Evolutionary conservation across 2,329 filamentous ascomycete genomes (phyloP), one percentile per base, ranked within the genome.

Genomic region (Emericellopsis cladophorae): DNA sequence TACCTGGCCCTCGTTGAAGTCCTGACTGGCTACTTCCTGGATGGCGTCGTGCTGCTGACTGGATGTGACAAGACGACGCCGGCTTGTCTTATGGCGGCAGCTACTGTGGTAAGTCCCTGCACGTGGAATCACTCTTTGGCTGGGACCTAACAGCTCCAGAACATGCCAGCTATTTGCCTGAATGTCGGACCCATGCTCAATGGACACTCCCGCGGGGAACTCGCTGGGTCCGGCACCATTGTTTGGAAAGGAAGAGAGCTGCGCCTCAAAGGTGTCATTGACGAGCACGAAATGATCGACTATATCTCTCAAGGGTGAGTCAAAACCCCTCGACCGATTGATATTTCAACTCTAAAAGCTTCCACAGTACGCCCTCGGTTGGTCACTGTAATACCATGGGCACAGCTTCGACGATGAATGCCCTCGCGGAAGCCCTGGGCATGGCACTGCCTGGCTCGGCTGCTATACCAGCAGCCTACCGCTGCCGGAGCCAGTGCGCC

Each of bases 301-400:
- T 65, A 68, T 49, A 58, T 70, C 4, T 43, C 53, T 8, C 45
- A 42, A 33, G 40, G 40, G 40, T 39, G 22, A 31, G 40, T 31
- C 4, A 9, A 21, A 12, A 10, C 4, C 29, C 9, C 14, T 37
- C n/a, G 7, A 23, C 7, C 14, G 2, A 16, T 21, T 8, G 7
- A 16, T 10, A 18, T 15, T 21, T 23, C 29, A 9, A 37, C 18
- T 15, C 9, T 40, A 14, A 29, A 2, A 3, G 2, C 31, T n/a
- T 23, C 16, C 37, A 26, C 23, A 53, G 64, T 21, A 64, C 65
- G 10, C 67, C 65, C 2, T 68, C 62, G 2, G 62, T 56, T 7
- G 68, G 65, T 31, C 66, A 69, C 45, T 72, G 68, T 49, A 71
- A 71, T 48, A 71, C 67, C 14, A 72, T 72, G 68, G 67, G 68